Percentiles rank a stretch among this genome's conserved stretches.
phyloP scores from a whole-genome alignment of 495 filamentous ascomycete species.

The Penicillium longicatenatum region DNA sequence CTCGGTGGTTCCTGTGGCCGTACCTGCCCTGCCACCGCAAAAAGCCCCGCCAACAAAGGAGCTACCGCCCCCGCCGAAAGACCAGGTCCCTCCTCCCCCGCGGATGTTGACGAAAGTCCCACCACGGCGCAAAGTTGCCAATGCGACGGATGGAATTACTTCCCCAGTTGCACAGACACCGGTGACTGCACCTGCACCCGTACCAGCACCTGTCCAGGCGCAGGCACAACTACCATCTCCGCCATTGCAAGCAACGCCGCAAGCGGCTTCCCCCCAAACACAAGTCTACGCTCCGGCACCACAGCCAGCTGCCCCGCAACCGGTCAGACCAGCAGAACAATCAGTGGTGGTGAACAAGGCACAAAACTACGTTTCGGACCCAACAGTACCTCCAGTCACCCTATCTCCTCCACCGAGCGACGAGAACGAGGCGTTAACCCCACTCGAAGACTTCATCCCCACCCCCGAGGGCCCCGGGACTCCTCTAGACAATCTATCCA shows the following conservation, averaged over 20 bases:
- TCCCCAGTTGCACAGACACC: not conserved
- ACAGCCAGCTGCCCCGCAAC: slow-evolving; percentile 7
- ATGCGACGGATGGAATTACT: not conserved
- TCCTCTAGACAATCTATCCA: slow-evolving; percentile 27
- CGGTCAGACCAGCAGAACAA: slow-evolving; percentile 6
- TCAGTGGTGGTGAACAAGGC: not conserved
- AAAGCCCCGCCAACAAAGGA: slow-evolving; percentile 33
- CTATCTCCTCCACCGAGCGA: slow-evolving; percentile 6
- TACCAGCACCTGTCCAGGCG: not conserved
- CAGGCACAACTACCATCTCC: slow-evolving; percentile 10
- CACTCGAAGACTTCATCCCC: slow-evolving; percentile 43
- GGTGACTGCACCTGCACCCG: not conserved
- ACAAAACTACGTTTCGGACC: not conserved
- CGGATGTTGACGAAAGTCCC: slow-evolving; percentile 14
- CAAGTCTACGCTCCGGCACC: not conserved
- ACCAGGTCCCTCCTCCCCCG: slow-evolving; percentile 16
- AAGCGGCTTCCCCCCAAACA: not conserved
- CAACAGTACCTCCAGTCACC: slow-evolving; percentile 1
- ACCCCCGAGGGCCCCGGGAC: slow-evolving; percentile 34
- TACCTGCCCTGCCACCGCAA: slow-evolving; percentile 20
- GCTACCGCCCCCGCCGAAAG: slow-evolving; percentile 33
- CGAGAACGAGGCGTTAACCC: slow-evolving; percentile 19
- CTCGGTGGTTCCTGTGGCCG: slow-evolving; percentile 1
- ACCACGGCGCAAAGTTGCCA: slow-evolving; percentile 12
- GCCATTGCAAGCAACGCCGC: slow-evolving; percentile 6